A percentile compares a stretch with the other conserved stretches of the same genome.
Conservation (phyloP, 345 rosid genomes). For the Leavenworthia alabamica region DNA sequence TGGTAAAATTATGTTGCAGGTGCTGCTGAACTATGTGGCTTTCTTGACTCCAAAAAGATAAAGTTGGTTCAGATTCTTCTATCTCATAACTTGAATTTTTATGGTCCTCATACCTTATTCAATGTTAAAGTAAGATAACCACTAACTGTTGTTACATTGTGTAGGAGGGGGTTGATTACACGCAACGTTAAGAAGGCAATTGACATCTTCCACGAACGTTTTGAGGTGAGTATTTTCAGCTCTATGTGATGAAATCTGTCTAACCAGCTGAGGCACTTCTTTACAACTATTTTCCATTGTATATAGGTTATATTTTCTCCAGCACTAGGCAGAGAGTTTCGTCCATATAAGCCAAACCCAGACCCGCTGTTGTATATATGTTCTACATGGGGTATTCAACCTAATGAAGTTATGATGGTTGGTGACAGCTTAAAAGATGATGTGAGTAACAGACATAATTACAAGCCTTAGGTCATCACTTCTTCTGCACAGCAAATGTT, state of each 20-base stretch:
- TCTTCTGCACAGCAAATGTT: conserved; percentile 36
- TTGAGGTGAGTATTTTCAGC: conserved; percentile 49
- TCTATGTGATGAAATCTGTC: not conserved
- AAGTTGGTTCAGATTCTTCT: conserved; percentile 39
- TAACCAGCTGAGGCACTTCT: not conserved
- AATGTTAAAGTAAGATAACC: not conserved
- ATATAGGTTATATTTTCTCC: conserved; percentile 69
- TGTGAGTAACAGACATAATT: conserved; percentile 53
- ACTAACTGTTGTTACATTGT: not conserved
- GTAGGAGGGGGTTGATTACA: conserved; percentile 87
- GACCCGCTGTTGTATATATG: conserved; percentile 89
- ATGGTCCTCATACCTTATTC: not conserved
- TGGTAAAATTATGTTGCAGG: conserved; percentile 42
- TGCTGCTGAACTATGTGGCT: conserved; percentile 62
- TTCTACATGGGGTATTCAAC: conserved; percentile 70
- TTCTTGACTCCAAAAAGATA: conserved; percentile 81
- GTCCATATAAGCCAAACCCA: conserved; percentile 88
- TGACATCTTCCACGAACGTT: conserved; percentile 72
- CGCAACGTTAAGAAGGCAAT: conserved; percentile 80
- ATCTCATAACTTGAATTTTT: not conserved
- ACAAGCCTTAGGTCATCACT: conserved; percentile 45
- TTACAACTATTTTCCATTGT: not conserved
- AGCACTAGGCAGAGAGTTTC: conserved; percentile 92
- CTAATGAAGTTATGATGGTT: conserved; percentile 84
- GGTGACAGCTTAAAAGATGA: conserved; percentile 99